Percentiles rank a stretch among this genome's conserved stretches.
These are phyloP conservation scores for Physaria fendleri DNA, from an alignment of 345 rosid species.

Conservation along the genomic window DNA sequence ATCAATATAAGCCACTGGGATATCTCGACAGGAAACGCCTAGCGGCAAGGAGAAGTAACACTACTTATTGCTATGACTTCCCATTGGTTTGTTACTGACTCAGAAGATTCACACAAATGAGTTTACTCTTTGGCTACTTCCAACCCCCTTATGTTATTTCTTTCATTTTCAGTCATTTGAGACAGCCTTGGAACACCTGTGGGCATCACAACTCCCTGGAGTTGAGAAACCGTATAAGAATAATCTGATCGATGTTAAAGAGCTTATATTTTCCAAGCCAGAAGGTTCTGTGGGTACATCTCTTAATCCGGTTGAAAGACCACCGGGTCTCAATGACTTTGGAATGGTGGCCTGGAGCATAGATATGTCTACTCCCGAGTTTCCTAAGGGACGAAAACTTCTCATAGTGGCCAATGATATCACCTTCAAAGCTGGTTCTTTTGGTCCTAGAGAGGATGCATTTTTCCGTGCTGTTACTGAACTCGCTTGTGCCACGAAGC, in stretches of 20 bases:
- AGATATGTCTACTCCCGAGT: conserved; percentile 91
- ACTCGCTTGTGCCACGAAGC: conserved; percentile 81
- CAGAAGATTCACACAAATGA: neutral
- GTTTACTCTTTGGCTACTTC: neutral
- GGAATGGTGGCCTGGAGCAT: conserved; percentile 99
- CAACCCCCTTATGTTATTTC: neutral
- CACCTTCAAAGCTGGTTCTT: conserved; percentile 96
- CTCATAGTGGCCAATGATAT: conserved; percentile 84
- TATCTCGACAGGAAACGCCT: conserved; percentile 78
- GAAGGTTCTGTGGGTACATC: conserved; percentile 70
- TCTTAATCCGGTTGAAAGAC: conserved; percentile 51
- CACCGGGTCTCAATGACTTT: conserved; percentile 74
- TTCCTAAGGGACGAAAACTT: conserved; percentile 85
- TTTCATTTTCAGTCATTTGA: conserved; percentile 71
- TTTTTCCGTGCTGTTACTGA: conserved; percentile 91
- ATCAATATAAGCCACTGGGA: conserved; percentile 66
- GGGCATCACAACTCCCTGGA: conserved; percentile 63
- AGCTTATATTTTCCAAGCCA: conserved; percentile 69
- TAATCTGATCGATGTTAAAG: conserved; percentile 52
- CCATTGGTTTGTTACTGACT: conserved; percentile 62
- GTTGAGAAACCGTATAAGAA: conserved; percentile 42
- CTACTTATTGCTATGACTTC: conserved; percentile 97
- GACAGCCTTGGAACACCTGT: conserved; percentile 66
- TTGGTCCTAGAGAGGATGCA: conserved; percentile 97
- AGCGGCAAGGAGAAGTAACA: conserved; percentile 69